A percentile compares a stretch with the other conserved stretches of the same genome.
These are phyloP conservation scores for Hypsizygus ulmarius DNA, from an alignment of 1,284 basidiomycete species.

Conservation along the genomic window DNA sequence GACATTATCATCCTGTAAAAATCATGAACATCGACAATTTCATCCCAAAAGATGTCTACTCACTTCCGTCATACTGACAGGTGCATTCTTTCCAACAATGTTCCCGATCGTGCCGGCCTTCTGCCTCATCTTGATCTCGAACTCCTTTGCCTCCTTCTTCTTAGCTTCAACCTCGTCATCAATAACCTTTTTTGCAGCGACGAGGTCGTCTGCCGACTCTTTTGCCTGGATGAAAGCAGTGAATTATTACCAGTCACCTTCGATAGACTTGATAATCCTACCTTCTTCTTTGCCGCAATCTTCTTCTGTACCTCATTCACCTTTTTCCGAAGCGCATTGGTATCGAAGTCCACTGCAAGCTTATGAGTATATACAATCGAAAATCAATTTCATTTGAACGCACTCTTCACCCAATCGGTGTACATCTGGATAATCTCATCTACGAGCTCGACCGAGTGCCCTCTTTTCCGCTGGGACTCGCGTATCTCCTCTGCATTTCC, in stretches of 20 bases:
- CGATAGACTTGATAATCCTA: slow-evolving; percentile 23
- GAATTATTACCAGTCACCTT: neutral
- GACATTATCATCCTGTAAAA: slow-evolving; percentile 79
- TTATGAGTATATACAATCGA: neutral
- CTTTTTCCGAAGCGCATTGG: slow-evolving; percentile 76
- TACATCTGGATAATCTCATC: slow-evolving; percentile 95
- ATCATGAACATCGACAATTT: neutral
- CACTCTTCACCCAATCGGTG: slow-evolving; percentile 88
- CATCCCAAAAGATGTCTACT: slow-evolving; percentile 18
- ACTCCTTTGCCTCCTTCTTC: slow-evolving; percentile 74
- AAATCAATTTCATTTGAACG: slow-evolving; percentile 30
- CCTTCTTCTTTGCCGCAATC: slow-evolving; percentile 93
- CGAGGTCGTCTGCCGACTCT: slow-evolving; percentile 84
- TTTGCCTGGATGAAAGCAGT: slow-evolving; percentile 61
- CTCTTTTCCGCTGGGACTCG: slow-evolving; percentile 91
- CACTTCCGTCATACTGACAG: slow-evolving; percentile 89
- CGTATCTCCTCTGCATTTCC: slow-evolving; percentile 92
- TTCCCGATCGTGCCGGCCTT: slow-evolving; percentile 89
- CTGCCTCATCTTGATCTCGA: slow-evolving; percentile 75
- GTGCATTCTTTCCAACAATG: slow-evolving; percentile 85
- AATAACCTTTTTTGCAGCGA: slow-evolving; percentile 76
- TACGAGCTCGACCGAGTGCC: slow-evolving; percentile 85
- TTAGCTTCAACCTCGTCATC: slow-evolving; percentile 79
- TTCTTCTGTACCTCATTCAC: slow-evolving; percentile 92
- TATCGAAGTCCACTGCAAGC: slow-evolving; percentile 77